Evolutionary conservation across 768 basidiomycete genomes (phyloP).

Genomic region (Imleria badia): DNA sequence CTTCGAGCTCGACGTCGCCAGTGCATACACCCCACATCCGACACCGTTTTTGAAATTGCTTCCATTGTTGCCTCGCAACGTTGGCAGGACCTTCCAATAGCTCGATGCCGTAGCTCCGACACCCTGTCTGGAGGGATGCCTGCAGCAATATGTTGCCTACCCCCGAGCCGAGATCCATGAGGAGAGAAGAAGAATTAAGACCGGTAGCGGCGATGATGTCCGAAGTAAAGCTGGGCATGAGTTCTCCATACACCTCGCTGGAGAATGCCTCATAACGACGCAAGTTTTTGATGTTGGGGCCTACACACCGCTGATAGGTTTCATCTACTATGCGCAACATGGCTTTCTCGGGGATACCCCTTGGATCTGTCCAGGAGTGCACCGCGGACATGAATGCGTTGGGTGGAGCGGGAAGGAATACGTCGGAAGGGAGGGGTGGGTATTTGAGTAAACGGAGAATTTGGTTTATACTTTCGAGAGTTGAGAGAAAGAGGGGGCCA

Average conservation of each 20-base stretch:
- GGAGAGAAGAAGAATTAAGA: slow-evolving; percentile 56
- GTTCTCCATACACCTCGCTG: slow-evolving; percentile 86
- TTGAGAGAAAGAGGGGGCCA: slow-evolving; percentile 67
- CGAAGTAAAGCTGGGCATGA: slow-evolving; percentile 72
- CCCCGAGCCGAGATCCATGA: slow-evolving; percentile 84
- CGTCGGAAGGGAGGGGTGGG: slow-evolving; percentile 52
- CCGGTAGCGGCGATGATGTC: slow-evolving; percentile 52
- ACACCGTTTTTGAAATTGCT: slow-evolving; percentile 74
- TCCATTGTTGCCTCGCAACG: slow-evolving; percentile 74
- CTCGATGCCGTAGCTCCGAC: slow-evolving; percentile 77
- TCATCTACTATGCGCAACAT: slow-evolving; percentile 81
- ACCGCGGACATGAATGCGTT: slow-evolving; percentile 53
- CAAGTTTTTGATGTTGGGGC: slow-evolving; percentile 81
- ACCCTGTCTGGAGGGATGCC: slow-evolving; percentile 78
- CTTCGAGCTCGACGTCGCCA: slow-evolving; percentile 74
- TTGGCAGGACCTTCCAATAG: slow-evolving; percentile 74
- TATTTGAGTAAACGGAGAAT: slow-evolving; percentile 67
- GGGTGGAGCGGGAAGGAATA: slow-evolving; percentile 42
- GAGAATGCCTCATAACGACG: slow-evolving; percentile 82
- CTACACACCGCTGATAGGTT: slow-evolving; percentile 90
- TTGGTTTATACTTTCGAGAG: slow-evolving; percentile 61
- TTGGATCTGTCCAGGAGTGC: slow-evolving; percentile 40
- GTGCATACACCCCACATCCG: slow-evolving; percentile 88
- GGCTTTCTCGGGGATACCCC: slow-evolving; percentile 62
- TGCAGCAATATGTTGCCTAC: slow-evolving; percentile 86